phyloP scores from a whole-genome alignment of 192 early-diverging fungal genomes.

The Coemansia sp. region DNA sequence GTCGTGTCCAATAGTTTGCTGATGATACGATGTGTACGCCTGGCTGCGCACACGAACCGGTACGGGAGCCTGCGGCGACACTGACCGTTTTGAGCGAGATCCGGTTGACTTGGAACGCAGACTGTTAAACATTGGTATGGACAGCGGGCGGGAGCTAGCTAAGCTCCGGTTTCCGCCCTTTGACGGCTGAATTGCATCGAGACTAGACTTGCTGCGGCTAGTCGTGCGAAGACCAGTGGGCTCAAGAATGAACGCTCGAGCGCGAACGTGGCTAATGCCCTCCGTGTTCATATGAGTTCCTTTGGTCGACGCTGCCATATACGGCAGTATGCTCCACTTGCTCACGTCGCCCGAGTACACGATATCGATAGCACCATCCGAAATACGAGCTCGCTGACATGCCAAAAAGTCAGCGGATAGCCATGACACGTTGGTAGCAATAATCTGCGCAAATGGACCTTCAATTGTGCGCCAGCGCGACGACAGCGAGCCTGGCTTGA shows the following conservation, averaged over 20 bases:
- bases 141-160: slow-evolving; percentile 11
- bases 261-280: slow-evolving; percentile 46
- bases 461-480: slow-evolving; percentile 57
- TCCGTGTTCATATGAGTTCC: slow-evolving; percentile 54
- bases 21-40: slow-evolving; percentile 44
- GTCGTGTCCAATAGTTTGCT: slow-evolving; percentile 24
- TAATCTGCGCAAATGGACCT: slow-evolving; percentile 56
- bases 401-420: slow-evolving; percentile 57
- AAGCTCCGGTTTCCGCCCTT: background rate
- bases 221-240: slow-evolving; percentile 56
- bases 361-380: slow-evolving; percentile 57
- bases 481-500: slow-evolving; percentile 33
- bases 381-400: slow-evolving; percentile 53
- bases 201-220: slow-evolving; percentile 20
- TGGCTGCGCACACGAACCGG: slow-evolving; percentile 53
- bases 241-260: slow-evolving; percentile 62
- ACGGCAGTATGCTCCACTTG: slow-evolving; percentile 42
- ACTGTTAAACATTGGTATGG: slow-evolving; percentile 22
- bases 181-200: slow-evolving; percentile 21
- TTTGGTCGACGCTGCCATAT: slow-evolving; percentile 45
- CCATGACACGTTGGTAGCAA: slow-evolving; percentile 65
- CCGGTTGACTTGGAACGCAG: slow-evolving; percentile 12
- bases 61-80: slow-evolving; percentile 28
- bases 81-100: background rate
- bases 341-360: slow-evolving; percentile 54